Percentiles rank a stretch among this genome's conserved stretches.
Conservation (phyloP, 1,284 basidiomycete species). For the Naganishia sp. region DNA sequence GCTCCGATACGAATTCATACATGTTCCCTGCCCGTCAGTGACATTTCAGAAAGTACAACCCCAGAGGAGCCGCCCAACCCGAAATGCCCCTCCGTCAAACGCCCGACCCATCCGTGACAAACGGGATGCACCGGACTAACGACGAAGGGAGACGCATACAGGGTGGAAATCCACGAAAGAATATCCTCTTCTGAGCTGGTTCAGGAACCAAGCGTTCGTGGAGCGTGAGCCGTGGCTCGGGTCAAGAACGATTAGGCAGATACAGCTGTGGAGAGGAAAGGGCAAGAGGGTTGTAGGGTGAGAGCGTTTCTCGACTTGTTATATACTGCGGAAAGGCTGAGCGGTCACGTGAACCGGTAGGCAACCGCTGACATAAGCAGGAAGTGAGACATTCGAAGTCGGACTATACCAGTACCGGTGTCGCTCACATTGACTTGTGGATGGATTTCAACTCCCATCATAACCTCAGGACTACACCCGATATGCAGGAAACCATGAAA, state of each 20-base stretch:
- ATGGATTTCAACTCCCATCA: too few species aligned
- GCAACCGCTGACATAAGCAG: not conserved
- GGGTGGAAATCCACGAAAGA: not conserved
- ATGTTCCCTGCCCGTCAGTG: conserved; percentile 24
- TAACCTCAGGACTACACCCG: too few species aligned
- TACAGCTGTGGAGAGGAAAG: conserved; percentile 12
- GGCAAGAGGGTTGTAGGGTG: not conserved
- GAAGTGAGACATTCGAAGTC: conserved; percentile 11
- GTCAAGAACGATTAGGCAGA: conserved; percentile 29
- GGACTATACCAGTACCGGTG: too few species aligned
- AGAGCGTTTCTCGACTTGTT: not conserved
- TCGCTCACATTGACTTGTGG: too few species aligned
- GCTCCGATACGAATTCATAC: not conserved
- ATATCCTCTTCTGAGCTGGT: conserved; percentile 24
- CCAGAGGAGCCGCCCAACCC: conserved; percentile 1
- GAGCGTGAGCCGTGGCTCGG: conserved; percentile 19
- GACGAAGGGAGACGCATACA: conserved; percentile 22
- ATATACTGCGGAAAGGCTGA: not conserved
- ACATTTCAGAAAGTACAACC: conserved; percentile 20
- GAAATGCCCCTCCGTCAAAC: conserved; percentile 17
- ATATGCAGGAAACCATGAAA: too few species aligned
- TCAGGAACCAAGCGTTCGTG: conserved; percentile 31
- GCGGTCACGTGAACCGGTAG: not conserved
- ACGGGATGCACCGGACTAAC: conserved; percentile 3
- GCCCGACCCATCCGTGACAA: conserved; percentile 4